Evolutionary conservation across 2,329 filamentous ascomycete species (phyloP), one percentile per base, ranked within the genome.

Genomic region (Epichloe uncinata): DNA sequence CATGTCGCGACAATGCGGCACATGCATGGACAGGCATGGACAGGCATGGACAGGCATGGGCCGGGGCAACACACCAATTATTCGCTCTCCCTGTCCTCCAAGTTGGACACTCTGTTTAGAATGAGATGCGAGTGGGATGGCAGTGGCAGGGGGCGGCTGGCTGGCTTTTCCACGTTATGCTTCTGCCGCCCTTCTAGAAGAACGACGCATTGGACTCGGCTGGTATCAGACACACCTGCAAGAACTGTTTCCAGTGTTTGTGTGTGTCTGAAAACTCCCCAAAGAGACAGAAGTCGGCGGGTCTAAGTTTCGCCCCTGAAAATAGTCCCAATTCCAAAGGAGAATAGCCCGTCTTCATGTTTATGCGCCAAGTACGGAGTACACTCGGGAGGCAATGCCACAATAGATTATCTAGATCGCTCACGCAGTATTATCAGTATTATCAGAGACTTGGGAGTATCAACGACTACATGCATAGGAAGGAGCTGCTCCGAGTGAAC

Each of bases 181-280:
- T 63, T 63, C 61, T 63, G 55, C 59, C 61, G 60, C 53, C 49
- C 53, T 63, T 63, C 61, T 61, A 61, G 61, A 63, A 62, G 52
- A 33, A 43, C 13, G 18, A 42, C 15, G 48, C 41, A 18, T 40
- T n/a, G 12, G 20, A 8, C 20, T 26, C 22, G 6, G 7, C 6
- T 26, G 22, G 22, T 26, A 26, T 26, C 22, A 26, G 22, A 26
- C 22, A 26, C 2, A 0, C 7, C 7, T 26, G 22, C 7, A 26
- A 26, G 22, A 26, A 26, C 22, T 26, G 22, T 8, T 26, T 26
- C 6, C 22, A 26, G 22, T 26, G 22, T 26, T 6, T 22, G 6
- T 26, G 22, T 2, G 22, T 26, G 22, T 22, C 30, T 37, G 4
- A 37, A 37, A 13, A 15, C 12, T 37, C 13, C 36, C 36, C 12